Percentiles rank a stretch among this genome's conserved stretches.
These are phyloP conservation scores for Sarocladium kiliense DNA, from an alignment of 2,329 filamentous ascomycete genomes.

Conservation along the genomic window DNA sequence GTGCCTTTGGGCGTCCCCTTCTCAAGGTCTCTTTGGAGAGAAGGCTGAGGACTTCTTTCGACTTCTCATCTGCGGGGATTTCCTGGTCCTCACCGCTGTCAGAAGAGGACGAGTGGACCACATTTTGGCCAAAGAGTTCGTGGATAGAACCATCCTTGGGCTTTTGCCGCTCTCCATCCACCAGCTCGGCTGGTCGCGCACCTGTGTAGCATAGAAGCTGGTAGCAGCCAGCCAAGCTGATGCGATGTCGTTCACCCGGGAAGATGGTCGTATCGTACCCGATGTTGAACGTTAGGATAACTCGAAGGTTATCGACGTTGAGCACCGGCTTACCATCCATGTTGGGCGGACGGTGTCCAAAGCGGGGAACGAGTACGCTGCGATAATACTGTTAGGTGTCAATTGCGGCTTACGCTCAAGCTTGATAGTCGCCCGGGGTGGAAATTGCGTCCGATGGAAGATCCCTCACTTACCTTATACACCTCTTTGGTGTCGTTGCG, in stretches of 20 bases:
- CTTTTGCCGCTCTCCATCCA: slow-evolving; percentile 21
- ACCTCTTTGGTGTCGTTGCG: slow-evolving; percentile 20
- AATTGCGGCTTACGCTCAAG: slow-evolving; percentile 4
- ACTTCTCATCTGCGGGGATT: slow-evolving; percentile 15
- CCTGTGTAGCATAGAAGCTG: slow-evolving; percentile 22
- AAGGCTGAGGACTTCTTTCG: slow-evolving; percentile 17
- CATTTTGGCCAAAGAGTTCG: slow-evolving; percentile 21
- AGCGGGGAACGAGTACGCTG: slow-evolving; percentile 17
- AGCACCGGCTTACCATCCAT: slow-evolving; percentile 20
- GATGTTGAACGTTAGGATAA: slow-evolving; percentile 24
- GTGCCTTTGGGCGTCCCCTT: slow-evolving; percentile 19
- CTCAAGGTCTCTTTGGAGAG: slow-evolving; percentile 17
- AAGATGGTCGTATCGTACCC: slow-evolving; percentile 21
- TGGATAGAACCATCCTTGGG: slow-evolving; percentile 20
- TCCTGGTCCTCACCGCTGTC: slow-evolving; percentile 12
- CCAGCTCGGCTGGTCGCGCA: slow-evolving; percentile 21
- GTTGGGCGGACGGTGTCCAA: slow-evolving; percentile 17
- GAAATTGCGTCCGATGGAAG: background rate
- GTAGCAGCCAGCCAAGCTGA: slow-evolving; percentile 21
- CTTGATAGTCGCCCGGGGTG: background rate
- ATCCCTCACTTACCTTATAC: slow-evolving; percentile 18
- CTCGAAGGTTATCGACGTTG: slow-evolving; percentile 15
- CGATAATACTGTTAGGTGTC: slow-evolving; percentile 17
- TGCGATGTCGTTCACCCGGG: slow-evolving; percentile 16
- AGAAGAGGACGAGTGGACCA: slow-evolving; percentile 10